Base-by-base conservation (phyloP, 305 asterid species). In the Solanum chacoense region DNA sequence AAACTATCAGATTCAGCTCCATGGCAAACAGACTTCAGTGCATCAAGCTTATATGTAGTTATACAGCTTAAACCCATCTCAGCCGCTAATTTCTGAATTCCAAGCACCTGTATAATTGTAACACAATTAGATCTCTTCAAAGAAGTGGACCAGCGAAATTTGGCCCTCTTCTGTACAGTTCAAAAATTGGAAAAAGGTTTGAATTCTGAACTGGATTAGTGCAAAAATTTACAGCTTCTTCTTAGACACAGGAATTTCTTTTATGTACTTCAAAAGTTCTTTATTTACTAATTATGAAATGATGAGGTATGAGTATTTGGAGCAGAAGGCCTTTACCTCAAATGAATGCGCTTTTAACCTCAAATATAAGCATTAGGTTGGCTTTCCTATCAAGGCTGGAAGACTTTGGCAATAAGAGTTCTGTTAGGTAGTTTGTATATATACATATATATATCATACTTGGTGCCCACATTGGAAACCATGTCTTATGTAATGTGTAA, bases 1-100 rank as follows among this genome's bases (percentile, higher is more conserved):
- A 88, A 85, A 87, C 81, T 71, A 85, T 90, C 94, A 88, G 93
- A 88, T 87, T 90, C 91, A 89, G 89, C 90, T 84, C 90, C 90
- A 88, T 2, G 89, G 83, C 79, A 87, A 85, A 96, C 96, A 88
- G 99, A 92, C 93, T 93, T 97, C 76, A 94, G 95, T 9, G 98
- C 99, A 85, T 97, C 99, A 89, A 97, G 98, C 87, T 94, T 97
- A 88, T 90, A 95, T 36, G 99, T 91, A 31, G 95, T 92, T 90
- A 97, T 96, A 88, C 98, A 94, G 88, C 91, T 93, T 91, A 97
- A 93, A 83, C 93, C 96, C 96, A 97, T 78, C 89, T 97, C 99
- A 91, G 96, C 97, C 4, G 96, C 98, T 94, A 94, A 90, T 90
- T 95, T 96, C 91, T 95, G 93, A 92, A 97, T 94, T 80, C 93